These are phyloP conservation scores for Nigrograna mackinnonii DNA, from an alignment of 2,329 filamentous ascomycete genomes.

Conservation along the genomic window DNA sequence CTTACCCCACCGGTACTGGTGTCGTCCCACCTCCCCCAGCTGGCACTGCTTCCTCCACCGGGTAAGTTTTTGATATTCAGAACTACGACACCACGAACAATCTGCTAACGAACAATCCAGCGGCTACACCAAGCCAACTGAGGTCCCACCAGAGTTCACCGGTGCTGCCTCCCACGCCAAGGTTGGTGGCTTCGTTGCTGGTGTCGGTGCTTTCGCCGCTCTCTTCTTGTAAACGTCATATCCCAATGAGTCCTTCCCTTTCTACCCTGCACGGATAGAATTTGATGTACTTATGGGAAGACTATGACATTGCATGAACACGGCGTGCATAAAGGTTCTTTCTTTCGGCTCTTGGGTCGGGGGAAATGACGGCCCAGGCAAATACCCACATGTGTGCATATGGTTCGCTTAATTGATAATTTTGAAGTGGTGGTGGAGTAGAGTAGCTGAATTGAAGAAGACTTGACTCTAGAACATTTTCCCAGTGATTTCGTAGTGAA, in stretches of 20 bases:
- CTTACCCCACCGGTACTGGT: constrained; percentile 23
- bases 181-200: constrained; percentile 42
- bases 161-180: constrained; percentile 41
- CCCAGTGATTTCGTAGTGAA: constrained; percentile 12
- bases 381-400: constrained; percentile 12
- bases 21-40: constrained; percentile 15
- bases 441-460: constrained; percentile 17
- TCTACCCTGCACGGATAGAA: too few relatives aligned
- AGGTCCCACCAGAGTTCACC: constrained; percentile 39
- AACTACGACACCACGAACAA: not conserved
- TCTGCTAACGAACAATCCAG: constrained; percentile 16
- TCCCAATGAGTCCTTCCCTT: constrained; percentile 31
- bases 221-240: constrained; percentile 47
- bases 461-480: too few relatives aligned
- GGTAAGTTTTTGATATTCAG: constrained; percentile 22
- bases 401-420: constrained; percentile 18
- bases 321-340: constrained; percentile 23
- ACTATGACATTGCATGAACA: constrained; percentile 46
- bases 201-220: constrained; percentile 46
- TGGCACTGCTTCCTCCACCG: constrained; percentile 35
- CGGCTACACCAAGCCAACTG: constrained; percentile 32
- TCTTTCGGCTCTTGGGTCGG: constrained; percentile 6
- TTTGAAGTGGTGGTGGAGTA: constrained; percentile 4
- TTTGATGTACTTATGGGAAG: constrained; percentile 23
- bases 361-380: constrained; percentile 7